Base-by-base conservation (phyloP, 2,329 filamentous ascomycete species). In the Hansfordia pulvinata region DNA sequence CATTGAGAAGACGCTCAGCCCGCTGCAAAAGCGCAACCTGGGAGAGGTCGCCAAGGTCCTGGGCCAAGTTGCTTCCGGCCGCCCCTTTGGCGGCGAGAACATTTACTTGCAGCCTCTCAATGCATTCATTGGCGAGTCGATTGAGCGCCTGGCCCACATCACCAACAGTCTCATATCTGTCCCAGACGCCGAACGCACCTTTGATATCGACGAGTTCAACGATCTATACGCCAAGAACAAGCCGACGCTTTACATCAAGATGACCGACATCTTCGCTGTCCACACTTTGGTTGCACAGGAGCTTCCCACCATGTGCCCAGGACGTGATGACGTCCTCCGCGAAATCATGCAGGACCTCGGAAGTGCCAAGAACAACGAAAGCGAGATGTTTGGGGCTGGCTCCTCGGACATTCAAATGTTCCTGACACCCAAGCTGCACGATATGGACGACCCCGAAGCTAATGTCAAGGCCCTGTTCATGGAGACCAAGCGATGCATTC, bases 181-280 rank as follows among this genome's bases (percentile, higher is more conserved):
- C 9, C 75, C 80, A 10, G 78, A 90, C 41, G 82, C 84, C 0
- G 90, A 98, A 52, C 68, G 73, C 27, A 90, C 90, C 14, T 98
- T 96, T 46, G 86, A 96, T 51, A 94, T 98, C 48, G 90, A 98
- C 47, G 90, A 96, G 50, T 98, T 90, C 69, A 96, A 94, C 48
- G 90, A 98, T 46, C 67, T 98, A 6, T 96, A 96, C 47, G 82
- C 88, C 30, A 86, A 92, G 50, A 90, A 85, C 36, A 93, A 93
- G 53, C 90, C 90, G 6, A 96, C 88, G 0, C 64, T 98, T n/a
- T 98, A 96, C 59, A 93, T 98, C 61, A 98, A 98, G 58, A 88
- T 98, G 71, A 72, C 81, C 10, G 90, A 98, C 49, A 86, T 98
- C 30, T 96, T 98, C 50, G 82, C 88, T 25, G 88, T 98, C 32